phyloP scores from a whole-genome alignment of 2,329 filamentous ascomycete species.

The Aspergillus pseudoterreus region DNA sequence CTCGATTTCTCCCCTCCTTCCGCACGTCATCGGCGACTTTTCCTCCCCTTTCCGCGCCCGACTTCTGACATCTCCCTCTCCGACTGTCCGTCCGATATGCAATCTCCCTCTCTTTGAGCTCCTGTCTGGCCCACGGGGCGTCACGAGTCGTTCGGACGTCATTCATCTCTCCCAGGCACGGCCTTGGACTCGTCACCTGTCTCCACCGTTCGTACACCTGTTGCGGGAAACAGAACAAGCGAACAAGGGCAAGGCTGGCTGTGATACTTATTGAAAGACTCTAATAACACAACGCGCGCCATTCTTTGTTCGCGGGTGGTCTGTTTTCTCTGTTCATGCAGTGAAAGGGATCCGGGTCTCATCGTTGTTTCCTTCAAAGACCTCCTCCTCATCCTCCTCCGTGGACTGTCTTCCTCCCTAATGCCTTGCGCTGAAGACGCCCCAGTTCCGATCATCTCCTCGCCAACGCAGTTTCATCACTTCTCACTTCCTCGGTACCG shows the following conservation, averaged over 20 bases:
- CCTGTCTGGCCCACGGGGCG: constrained; percentile 18
- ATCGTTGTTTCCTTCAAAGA: constrained; percentile 14
- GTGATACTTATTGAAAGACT: background rate
- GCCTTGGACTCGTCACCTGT: constrained; percentile 1
- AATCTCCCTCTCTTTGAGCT: constrained; percentile 16
- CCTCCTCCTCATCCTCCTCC: background rate
- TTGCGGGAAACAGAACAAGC: background rate
- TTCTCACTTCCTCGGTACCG: background rate
- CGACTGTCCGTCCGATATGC: constrained; percentile 16
- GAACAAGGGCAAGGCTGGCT: background rate
- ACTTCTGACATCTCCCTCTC: background rate
- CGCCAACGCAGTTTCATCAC: background rate
- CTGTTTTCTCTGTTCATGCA: constrained; percentile 1
- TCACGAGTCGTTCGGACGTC: constrained; percentile 20
- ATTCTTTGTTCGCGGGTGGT: background rate
- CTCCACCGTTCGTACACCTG: background rate
- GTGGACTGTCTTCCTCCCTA: constrained; percentile 1
- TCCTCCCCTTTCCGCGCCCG: constrained; percentile 2
- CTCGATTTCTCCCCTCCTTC: constrained; percentile 1
- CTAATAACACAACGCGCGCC: background rate
- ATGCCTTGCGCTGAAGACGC: constrained; percentile 10
- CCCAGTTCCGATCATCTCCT: background rate
- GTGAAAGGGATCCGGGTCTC: constrained; percentile 1
- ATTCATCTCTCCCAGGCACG: constrained; percentile 16
- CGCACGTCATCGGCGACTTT: constrained; percentile 2